Conservation (phyloP, 208 protist genomes). For the Crithidia fasciculata region DNA sequence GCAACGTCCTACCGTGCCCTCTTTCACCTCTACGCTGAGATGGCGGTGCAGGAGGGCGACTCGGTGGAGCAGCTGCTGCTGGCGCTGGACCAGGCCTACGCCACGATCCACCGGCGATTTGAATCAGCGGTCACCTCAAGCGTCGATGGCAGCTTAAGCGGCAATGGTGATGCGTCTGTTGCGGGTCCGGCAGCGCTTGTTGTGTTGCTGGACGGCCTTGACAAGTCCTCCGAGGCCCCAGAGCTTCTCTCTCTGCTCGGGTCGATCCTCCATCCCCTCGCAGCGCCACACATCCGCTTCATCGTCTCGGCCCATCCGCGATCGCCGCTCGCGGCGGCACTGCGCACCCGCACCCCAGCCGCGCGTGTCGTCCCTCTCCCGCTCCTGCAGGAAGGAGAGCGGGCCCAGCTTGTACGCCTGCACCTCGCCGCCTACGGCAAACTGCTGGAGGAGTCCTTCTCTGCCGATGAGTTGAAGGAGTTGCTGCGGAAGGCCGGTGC, state of each 20-base stretch:
- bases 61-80: constrained; percentile 54
- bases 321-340: constrained; percentile 42
- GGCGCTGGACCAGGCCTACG: constrained; percentile 59
- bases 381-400: constrained; percentile 53
- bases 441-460: constrained; percentile 71
- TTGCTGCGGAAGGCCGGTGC: constrained; percentile 80
- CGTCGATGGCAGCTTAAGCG: neutral
- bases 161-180: neutral
- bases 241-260: constrained; percentile 64
- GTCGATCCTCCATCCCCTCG: constrained; percentile 41
- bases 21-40: constrained; percentile 56
- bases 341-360: constrained; percentile 54
- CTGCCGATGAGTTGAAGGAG: constrained; percentile 66
- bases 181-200: constrained; percentile 27
- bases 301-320: constrained; percentile 44
- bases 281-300: constrained; percentile 61
- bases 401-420: constrained; percentile 73
- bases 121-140: constrained; percentile 1
- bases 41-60: constrained; percentile 55
- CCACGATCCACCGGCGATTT: constrained; percentile 37
- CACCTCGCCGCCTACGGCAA: constrained; percentile 83
- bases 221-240: constrained; percentile 56
- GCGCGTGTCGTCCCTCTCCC: constrained; percentile 44
- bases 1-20: constrained; percentile 40
- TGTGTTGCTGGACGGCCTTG: constrained; percentile 72